Conservation (phyloP, 139 green algal genomes). For the Tetraselmis chui region DNA sequence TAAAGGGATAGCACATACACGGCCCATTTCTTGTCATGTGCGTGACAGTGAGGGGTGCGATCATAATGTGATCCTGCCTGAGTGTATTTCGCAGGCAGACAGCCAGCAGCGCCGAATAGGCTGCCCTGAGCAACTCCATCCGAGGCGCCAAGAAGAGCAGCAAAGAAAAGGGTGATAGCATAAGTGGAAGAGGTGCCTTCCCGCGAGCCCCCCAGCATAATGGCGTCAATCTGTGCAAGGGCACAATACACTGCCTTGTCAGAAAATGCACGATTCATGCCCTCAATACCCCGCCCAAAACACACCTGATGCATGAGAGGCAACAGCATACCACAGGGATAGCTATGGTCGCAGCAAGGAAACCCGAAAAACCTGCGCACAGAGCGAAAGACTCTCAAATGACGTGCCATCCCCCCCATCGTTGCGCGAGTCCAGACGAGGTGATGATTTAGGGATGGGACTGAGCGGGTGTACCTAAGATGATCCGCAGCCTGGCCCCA, state of each 20-base stretch:
- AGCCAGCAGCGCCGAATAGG: constrained; percentile 56
- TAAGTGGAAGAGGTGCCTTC: neutral
- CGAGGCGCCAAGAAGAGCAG: constrained; percentile 41
- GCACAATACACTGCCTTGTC: too few species aligned
- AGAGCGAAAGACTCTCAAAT: too few species aligned
- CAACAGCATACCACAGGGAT: constrained; percentile 49
- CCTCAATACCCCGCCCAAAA: too few species aligned
- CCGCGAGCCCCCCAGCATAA: constrained; percentile 16
- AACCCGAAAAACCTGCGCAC: constrained; percentile 38
- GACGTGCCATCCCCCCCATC: too few species aligned
- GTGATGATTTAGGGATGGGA: neutral
- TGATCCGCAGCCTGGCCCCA: neutral
- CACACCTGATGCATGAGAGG: too few species aligned
- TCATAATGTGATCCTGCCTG: constrained; percentile 21
- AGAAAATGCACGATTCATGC: too few species aligned
- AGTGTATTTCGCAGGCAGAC: constrained; percentile 45
- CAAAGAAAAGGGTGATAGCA: constrained; percentile 33
- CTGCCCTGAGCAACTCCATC: constrained; percentile 66
- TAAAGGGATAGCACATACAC: too few species aligned
- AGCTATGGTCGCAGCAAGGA: constrained; percentile 34
- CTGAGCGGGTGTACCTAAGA: neutral
- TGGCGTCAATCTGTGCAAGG: constrained; percentile 7
- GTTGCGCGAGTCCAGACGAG: too few species aligned
- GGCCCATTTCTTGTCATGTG: neutral
- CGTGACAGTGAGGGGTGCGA: neutral